Conservation (phyloP, 495 filamentous ascomycete species). For the Aspergillus leporis region DNA sequence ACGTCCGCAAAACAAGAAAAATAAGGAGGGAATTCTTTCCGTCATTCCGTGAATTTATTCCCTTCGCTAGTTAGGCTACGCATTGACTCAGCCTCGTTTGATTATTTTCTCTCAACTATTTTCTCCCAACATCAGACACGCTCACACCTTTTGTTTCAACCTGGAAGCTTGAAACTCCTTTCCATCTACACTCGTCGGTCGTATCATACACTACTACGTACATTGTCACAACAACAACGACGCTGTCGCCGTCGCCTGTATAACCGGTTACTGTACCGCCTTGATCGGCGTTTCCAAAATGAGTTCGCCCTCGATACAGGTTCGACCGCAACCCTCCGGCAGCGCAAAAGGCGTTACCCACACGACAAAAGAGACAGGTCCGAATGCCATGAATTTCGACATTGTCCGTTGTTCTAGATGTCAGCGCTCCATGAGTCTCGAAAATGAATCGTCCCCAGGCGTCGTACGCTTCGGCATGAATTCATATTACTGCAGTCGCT, state of each 20-base stretch:
- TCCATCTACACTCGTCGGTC: background rate
- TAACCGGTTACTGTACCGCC: background rate
- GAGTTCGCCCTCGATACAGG: conserved; percentile 42
- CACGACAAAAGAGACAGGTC: conserved; percentile 22
- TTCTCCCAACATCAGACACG: conserved; percentile 1
- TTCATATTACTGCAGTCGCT: conserved; percentile 77
- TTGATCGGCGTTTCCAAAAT: conserved; percentile 23
- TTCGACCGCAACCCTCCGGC: conserved; percentile 34
- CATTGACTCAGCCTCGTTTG: conserved; percentile 10
- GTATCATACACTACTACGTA: background rate
- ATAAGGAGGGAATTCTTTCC: conserved; percentile 2
- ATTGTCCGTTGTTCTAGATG: conserved; percentile 53
- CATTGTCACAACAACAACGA: background rate
- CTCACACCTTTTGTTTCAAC: background rate
- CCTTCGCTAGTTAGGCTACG: conserved; percentile 7
- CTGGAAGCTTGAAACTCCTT: background rate
- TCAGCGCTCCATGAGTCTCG: conserved; percentile 48
- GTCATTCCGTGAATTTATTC: conserved; percentile 3
- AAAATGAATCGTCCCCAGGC: conserved; percentile 42
- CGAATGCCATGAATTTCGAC: conserved; percentile 31
- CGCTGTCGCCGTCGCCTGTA: background rate
- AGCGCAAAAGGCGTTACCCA: conserved; percentile 19
- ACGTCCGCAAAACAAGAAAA: background rate
- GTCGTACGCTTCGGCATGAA: conserved; percentile 74
- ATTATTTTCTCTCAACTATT: conserved; percentile 1